Evolutionary conservation across 176 grass and related monocot species (phyloP).

Genomic region (Hordeum marinum): DNA sequence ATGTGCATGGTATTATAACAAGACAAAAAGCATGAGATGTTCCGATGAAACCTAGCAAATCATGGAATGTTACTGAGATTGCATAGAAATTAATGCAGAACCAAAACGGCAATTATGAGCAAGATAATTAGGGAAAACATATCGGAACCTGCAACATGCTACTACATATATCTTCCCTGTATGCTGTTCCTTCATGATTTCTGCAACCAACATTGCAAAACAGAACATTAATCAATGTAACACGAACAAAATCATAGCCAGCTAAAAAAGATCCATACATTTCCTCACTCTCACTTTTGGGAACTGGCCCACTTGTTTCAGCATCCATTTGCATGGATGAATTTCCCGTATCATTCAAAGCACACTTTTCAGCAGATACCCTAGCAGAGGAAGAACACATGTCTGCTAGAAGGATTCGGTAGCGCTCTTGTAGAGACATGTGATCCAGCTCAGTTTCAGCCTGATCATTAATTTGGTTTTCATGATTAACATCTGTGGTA

Average conservation of each 20-base stretch:
- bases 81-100: neutral
- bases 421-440: constrained; percentile 41
- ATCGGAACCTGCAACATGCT: constrained; percentile 33
- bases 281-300: constrained; percentile 32
- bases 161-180: constrained; percentile 30
- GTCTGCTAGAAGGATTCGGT: constrained; percentile 25
- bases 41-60: neutral
- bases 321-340: neutral
- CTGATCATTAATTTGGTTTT: neutral
- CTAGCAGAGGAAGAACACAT: constrained; percentile 11
- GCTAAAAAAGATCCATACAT: constrained; percentile 11
- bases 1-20: neutral
- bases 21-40: neutral
- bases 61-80: neutral
- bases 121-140: neutral
- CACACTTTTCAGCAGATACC: constrained; percentile 3
- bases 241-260: neutral
- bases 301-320: constrained; percentile 17
- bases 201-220: constrained; percentile 28
- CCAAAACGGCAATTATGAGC: neutral
- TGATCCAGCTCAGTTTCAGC: constrained; percentile 34
- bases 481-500: neutral
- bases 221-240: constrained; percentile 2
- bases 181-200: constrained; percentile 17
- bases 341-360: neutral